Evolutionary conservation across 208 protist species (phyloP), one percentile per base, ranked within the genome.

Genomic region (Wallacemonas rigidus): DNA sequence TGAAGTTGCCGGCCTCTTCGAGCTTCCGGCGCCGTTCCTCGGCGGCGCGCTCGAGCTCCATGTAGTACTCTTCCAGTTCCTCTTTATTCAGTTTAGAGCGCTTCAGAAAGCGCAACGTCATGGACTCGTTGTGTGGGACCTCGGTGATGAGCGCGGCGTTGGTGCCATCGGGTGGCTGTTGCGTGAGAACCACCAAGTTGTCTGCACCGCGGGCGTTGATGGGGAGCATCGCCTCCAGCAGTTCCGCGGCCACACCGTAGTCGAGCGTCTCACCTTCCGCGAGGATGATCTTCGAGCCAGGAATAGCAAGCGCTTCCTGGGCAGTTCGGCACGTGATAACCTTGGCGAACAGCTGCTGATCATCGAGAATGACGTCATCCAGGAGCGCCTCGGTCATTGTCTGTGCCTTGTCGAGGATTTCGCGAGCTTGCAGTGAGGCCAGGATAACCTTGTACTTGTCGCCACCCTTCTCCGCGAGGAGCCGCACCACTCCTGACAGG

Each of bases 11-110:
- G 51, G 80, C 79, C 44, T 79, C 77, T 58, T 82, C 74, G 54
- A 88, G 51, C 55, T 80, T 61, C 7, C 76, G 82, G 26, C 75
- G 77, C 51, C 83, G 67, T 60, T 81, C 80, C 72, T 93, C 86
- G 45, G 84, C 39, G 35, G 88, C 86, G 54, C 73, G 74, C 68
- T 95, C 91, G 14, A 86, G 65, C 63, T 85, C 73, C 26, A 95
- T 58, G 77, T 95, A 97, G 76, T 93, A 97, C 76, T 91, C 83
- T 72, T 95, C 89, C 50, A 97, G 70, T 69, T 97, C 90, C 70
- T 94, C 92, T 26, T 83, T 88, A 54, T 79, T 88, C 4, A 97
- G 77, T 2, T 79, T 80, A 9, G 72, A 82, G 38, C 92, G 85
- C 12, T 77, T 79, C 14, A 75, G 82, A 61, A 86, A 85, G 1